Conservation (phyloP, 495 filamentous ascomycete genomes). For the Ascodesmis nigricans region DNA sequence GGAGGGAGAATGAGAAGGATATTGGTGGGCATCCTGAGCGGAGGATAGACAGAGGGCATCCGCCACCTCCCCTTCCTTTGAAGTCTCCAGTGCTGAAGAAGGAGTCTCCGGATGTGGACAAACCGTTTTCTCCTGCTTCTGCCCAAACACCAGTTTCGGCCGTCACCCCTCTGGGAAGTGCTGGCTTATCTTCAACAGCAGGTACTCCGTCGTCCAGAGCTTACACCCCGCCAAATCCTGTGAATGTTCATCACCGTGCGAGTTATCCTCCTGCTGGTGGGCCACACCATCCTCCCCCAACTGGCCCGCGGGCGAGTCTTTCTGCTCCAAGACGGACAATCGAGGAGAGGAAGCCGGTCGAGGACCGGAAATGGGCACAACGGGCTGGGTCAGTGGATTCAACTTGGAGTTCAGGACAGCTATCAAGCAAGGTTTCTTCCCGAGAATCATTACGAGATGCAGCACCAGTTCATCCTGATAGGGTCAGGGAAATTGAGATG, state of each 20-base stretch:
- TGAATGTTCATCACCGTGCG: too few relatives aligned
- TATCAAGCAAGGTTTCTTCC: conserved; percentile 4
- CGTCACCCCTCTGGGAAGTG: too few relatives aligned
- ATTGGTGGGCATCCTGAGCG: too few relatives aligned
- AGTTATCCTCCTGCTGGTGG: too few relatives aligned
- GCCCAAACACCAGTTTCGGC: too few relatives aligned
- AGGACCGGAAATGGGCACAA: conserved; percentile 14
- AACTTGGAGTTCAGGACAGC: conserved; percentile 7
- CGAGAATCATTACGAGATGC: conserved; percentile 5
- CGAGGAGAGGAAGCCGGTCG: too few relatives aligned
- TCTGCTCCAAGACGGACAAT: conserved; percentile 18
- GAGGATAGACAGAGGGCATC: conserved; percentile 1
- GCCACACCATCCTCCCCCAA: too few relatives aligned
- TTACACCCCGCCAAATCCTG: conserved; percentile 15
- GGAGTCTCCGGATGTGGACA: conserved; percentile 12
- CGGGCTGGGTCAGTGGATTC: conserved; percentile 14
- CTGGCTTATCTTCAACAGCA: too few relatives aligned
- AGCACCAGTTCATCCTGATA: conserved; percentile 14
- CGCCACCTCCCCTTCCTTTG: conserved; percentile 4
- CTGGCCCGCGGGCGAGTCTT: conserved; percentile 16
- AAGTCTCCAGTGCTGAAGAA: conserved; percentile 8
- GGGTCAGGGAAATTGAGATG: conserved; percentile 18
- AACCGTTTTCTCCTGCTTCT: conserved; percentile 12
- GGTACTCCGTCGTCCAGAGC: conserved; percentile 13
- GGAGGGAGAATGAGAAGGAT: too few relatives aligned